A percentile compares a stretch with the other conserved stretches of the same genome.
These are phyloP conservation scores for Craspedostauros australis DNA, from an alignment of 108 stramenopile species.

Conservation along the genomic window DNA sequence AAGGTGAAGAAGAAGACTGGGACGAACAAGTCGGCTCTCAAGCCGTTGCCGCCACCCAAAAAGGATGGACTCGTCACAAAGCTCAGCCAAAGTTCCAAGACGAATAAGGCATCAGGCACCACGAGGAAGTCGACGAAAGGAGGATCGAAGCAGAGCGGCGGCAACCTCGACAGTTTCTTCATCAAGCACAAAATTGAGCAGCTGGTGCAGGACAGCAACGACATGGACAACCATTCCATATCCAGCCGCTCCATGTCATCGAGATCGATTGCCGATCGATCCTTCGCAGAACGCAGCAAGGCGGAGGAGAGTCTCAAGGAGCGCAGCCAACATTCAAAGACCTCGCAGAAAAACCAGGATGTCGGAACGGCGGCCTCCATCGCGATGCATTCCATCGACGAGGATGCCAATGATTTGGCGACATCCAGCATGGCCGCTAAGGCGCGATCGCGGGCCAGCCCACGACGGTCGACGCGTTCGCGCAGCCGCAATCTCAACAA, in stretches of 20 bases:
- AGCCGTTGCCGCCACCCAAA: neutral
- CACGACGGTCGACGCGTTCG: too few species aligned
- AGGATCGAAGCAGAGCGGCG: neutral
- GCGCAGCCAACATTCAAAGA: neutral
- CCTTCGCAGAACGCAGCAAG: constrained; percentile 15
- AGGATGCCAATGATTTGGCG: neutral
- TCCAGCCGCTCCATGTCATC: constrained; percentile 12
- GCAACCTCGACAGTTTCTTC: neutral
- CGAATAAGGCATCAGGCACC: neutral
- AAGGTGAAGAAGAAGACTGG: too few species aligned
- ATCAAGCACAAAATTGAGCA: neutral
- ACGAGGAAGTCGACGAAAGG: constrained; percentile 3
- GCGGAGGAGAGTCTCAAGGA: constrained; percentile 9
- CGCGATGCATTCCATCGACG: constrained; percentile 14
- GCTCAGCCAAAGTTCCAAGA: neutral
- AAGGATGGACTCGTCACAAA: constrained; percentile 1
- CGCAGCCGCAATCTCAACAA: too few species aligned
- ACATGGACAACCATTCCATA: constrained; percentile 9
- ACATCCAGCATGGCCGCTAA: neutral
- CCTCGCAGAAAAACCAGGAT: neutral
- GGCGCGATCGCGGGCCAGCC: too few species aligned
- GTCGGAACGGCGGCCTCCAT: neutral
- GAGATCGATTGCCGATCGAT: constrained; percentile 9
- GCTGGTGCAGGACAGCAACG: neutral
- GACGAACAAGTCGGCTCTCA: neutral